Evolutionary conservation across 192 early-diverging fungal species (phyloP), one percentile per base, ranked within the genome.

Genomic region (Backusella mclennaniae): DNA sequence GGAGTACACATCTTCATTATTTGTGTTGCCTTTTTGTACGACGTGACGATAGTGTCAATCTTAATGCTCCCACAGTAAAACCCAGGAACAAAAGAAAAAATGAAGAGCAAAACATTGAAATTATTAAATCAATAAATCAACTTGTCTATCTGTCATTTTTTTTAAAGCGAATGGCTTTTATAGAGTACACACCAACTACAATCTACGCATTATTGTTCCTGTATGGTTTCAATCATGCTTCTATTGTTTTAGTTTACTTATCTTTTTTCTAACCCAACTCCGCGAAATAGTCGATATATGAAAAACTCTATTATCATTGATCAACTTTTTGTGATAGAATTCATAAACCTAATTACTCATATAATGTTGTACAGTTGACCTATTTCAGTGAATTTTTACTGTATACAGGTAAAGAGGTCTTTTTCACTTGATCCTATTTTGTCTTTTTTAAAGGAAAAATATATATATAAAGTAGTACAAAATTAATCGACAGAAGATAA

Each of bases 351-450:
- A 63, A 63, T 63, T 63, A 63, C 56, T 63, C 56, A 63, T 63
- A 63, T 11, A 49, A 69, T 69, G 67, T 69, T 35, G 33, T 29
- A 63, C 56, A 63, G 56, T 29, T 29, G 3, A 63, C 56, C 23
- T 26, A 29, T 63, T 63, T 63, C 21, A 63, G 56, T 3, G 21
- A 63, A 5, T 69, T 69, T 69, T 33, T 69, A 69, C 67, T 36
- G 67, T 35, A 36, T 36, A 35, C 31, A 35, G 67, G 35, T 39
- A 36, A n/a, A 69, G 26, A 39, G 0, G 3, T 69, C 36, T 38
- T 69, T 68, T 69, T 69, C 67, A 69, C 36, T 69, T 69, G 35
- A 29, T 63, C 56, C 56, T 26, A 63, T 63, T 63, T 63, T 63
- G 23, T 63, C 23, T 63, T 44, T 44, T 44, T 44, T 44, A 44